Evolutionary conservation across 495 filamentous ascomycete species (phyloP).

Genomic region (Annulohypoxylon nitens): DNA sequence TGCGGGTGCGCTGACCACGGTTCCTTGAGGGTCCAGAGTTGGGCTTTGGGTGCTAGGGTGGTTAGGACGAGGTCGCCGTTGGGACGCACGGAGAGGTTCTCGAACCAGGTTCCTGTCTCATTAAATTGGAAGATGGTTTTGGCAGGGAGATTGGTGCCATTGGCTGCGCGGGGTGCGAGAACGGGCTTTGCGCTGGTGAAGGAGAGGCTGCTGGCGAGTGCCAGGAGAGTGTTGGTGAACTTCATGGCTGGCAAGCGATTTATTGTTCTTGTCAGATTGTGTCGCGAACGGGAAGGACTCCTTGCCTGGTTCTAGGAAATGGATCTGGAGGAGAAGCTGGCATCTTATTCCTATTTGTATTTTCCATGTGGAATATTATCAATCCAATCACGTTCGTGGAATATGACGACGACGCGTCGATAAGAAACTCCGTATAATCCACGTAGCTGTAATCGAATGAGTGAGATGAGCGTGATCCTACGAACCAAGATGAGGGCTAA

Average conservation of each 20-base stretch:
- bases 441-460: not conserved
- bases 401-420: constrained; percentile 3
- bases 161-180: not conserved
- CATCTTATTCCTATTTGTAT: constrained; percentile 19
- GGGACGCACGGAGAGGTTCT: constrained; percentile 61
- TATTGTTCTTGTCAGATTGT: not conserved
- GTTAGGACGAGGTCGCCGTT: constrained; percentile 63
- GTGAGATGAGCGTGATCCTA: constrained; percentile 5
- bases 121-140: constrained; percentile 42
- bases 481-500: not conserved
- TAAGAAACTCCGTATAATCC: constrained; percentile 32
- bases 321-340: not conserved
- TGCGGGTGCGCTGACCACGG: constrained; percentile 42
- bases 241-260: constrained; percentile 10
- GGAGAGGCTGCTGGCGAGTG: constrained; percentile 17
- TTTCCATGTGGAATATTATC: not conserved
- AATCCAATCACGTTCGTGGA: not conserved
- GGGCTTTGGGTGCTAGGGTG: constrained; percentile 49
- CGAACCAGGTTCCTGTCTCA: constrained; percentile 50
- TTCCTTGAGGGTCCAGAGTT: constrained; percentile 48
- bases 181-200: constrained; percentile 9
- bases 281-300: constrained; percentile 6
- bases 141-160: constrained; percentile 19
- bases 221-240: constrained; percentile 22
- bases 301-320: not conserved